A percentile compares a stretch with the other conserved stretches of the same genome.
phyloP scores from a whole-genome alignment of 2,329 filamentous ascomycete species.

The Fusarium secorum region DNA sequence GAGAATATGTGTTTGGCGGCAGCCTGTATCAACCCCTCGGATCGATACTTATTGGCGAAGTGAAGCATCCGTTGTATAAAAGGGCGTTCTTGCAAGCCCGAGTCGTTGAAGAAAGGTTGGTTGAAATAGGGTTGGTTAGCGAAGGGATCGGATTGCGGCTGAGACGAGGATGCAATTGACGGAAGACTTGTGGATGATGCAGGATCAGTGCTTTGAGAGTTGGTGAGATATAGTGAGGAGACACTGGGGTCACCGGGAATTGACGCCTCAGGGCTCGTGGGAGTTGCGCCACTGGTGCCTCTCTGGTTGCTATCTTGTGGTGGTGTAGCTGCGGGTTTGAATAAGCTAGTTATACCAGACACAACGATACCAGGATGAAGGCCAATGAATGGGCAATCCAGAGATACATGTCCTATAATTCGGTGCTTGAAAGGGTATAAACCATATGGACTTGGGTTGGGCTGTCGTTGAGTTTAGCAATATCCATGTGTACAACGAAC shows the following conservation, averaged over 20 bases:
- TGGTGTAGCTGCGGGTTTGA: constrained; percentile 57
- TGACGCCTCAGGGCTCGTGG: constrained; percentile 3
- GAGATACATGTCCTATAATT: constrained; percentile 80
- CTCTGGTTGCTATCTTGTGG: constrained; percentile 17
- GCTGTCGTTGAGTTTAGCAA: constrained; percentile 29
- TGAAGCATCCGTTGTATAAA: constrained; percentile 74
- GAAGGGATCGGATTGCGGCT: constrained; percentile 58
- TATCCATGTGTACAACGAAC: neutral
- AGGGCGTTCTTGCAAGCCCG: constrained; percentile 71
- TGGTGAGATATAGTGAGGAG: constrained; percentile 32
- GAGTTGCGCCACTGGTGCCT: neutral
- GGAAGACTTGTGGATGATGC: constrained; percentile 29
- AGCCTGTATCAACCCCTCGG: constrained; percentile 73
- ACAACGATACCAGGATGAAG: constrained; percentile 88
- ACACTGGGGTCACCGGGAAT: constrained; percentile 13
- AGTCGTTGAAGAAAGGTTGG: constrained; percentile 77
- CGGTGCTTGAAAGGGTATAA: constrained; percentile 69
- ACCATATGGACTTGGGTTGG: constrained; percentile 46
- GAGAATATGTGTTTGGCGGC: constrained; percentile 78
- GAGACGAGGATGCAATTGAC: constrained; percentile 28
- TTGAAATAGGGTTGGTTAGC: constrained; percentile 82
- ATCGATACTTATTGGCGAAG: constrained; percentile 81
- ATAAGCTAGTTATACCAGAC: constrained; percentile 82
- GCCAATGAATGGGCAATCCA: constrained; percentile 87
- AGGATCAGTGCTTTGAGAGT: constrained; percentile 26